These are phyloP conservation scores for Phytophthora fragariaefolia DNA, from an alignment of 352 stramenopile genomes.

Conservation along the genomic window DNA sequence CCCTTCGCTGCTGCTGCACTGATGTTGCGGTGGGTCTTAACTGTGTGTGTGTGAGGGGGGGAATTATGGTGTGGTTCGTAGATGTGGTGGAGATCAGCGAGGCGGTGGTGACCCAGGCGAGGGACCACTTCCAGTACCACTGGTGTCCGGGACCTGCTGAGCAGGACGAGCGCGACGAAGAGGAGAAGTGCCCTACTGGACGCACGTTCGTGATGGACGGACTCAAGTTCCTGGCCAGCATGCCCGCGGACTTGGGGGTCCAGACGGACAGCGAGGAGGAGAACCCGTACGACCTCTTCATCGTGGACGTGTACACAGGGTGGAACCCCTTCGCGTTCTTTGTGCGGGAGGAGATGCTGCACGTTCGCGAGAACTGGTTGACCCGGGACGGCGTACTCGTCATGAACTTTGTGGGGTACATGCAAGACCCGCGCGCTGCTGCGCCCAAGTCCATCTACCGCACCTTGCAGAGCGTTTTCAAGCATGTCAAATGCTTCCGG, in stretches of 20 bases:
- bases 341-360: conserved; percentile 60
- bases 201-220: conserved; percentile 75
- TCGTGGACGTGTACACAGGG: conserved; percentile 76
- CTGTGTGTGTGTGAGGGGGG: too few relatives aligned
- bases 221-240: conserved; percentile 59
- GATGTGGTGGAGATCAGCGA: conserved; percentile 84
- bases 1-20: too few relatives aligned
- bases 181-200: conserved; percentile 43
- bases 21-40: too few relatives aligned
- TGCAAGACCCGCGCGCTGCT: conserved; percentile 52
- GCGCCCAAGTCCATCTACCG: conserved; percentile 75
- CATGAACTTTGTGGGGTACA: conserved; percentile 82
- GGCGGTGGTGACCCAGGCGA: conserved; percentile 64
- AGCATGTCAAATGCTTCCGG: conserved; percentile 71
- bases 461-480: conserved; percentile 72
- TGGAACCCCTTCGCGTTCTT: conserved; percentile 82
- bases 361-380: conserved; percentile 63
- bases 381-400: conserved; percentile 62
- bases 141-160: conserved; percentile 34
- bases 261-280: conserved; percentile 4
- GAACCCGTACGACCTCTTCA: conserved; percentile 62
- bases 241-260: conserved; percentile 26
- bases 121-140: conserved; percentile 80
- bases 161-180: conserved; percentile 14
- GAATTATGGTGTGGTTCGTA: too few relatives aligned